Evolutionary conservation across 768 basidiomycete genomes (phyloP).

Genomic region (Phylloporus scabripes): DNA sequence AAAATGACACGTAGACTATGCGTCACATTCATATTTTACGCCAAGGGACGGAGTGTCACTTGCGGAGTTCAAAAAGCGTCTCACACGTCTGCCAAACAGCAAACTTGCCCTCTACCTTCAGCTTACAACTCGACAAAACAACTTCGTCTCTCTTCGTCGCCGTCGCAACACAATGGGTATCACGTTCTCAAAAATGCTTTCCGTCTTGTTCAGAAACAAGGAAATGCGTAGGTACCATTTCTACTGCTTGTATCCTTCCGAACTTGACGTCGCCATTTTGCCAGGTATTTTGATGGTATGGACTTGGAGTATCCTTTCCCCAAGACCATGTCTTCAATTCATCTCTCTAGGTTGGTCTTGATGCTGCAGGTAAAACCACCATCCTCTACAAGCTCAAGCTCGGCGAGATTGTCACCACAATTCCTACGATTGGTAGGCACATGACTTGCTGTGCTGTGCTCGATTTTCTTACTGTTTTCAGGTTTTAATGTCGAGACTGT

Average conservation of each 20-base stretch:
- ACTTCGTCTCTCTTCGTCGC: constrained; percentile 25
- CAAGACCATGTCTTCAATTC: constrained; percentile 8
- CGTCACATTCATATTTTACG: not conserved
- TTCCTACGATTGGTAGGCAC: constrained; percentile 94
- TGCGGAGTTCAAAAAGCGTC: constrained; percentile 32
- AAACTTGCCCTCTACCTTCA: constrained; percentile 31
- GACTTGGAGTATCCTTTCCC: constrained; percentile 18
- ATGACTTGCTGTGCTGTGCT: constrained; percentile 3
- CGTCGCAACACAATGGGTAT: constrained; percentile 62
- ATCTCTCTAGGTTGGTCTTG: constrained; percentile 81
- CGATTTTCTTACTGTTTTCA: constrained; percentile 31
- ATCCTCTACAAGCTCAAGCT: constrained; percentile 99
- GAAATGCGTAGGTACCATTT: constrained; percentile 86
- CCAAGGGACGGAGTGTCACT: constrained; percentile 14
- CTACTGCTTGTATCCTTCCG: constrained; percentile 15
- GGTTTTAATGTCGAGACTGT: constrained; percentile 99
- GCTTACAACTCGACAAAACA: constrained; percentile 24
- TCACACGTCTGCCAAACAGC: constrained; percentile 29
- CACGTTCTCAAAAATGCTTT: constrained; percentile 67
- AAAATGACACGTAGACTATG: constrained; percentile 17
- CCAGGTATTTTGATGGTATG: constrained; percentile 94
- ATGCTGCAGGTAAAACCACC: constrained; percentile 97
- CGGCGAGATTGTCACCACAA: constrained; percentile 99
- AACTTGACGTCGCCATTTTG: constrained; percentile 23
- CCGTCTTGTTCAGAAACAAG: constrained; percentile 93